phyloP scores from a whole-genome alignment of 345 rosid species.

The Syzygium aromaticum region DNA sequence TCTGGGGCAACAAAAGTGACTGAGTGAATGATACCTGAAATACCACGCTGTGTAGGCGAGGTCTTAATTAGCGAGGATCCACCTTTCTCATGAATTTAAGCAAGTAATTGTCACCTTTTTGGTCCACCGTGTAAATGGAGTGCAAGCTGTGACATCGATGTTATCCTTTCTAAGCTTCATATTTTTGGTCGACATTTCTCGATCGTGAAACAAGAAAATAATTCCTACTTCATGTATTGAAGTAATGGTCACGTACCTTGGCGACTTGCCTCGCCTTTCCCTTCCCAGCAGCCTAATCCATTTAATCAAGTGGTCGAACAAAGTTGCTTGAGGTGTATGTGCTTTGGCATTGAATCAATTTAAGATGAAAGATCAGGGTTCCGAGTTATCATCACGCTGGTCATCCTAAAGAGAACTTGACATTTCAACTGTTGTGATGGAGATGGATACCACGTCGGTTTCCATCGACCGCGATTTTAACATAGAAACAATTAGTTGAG shows the following conservation, averaged over 20 bases:
- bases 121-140: background rate
- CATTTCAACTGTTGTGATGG: background rate
- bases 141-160: accelerated
- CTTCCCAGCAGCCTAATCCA: background rate
- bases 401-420: background rate
- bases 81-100: background rate
- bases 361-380: background rate
- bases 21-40: background rate
- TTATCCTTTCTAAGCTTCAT: background rate
- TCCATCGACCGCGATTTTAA: background rate
- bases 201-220: background rate
- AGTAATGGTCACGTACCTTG: background rate
- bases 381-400: background rate
- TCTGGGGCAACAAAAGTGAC: background rate
- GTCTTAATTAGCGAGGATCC: background rate
- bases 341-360: accelerated
- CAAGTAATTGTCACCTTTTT: background rate
- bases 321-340: background rate
- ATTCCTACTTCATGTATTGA: background rate
- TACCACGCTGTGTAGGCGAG: background rate
- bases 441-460: background rate
- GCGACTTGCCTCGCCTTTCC: background rate
- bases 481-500: background rate
- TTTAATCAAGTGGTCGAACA: background rate
- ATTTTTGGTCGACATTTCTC: background rate